Percentiles rank a stretch among this genome's conserved stretches.
Evolutionary conservation across 768 basidiomycete species (phyloP).

Genomic region (Tylopilus plumbeoviolaceoides): DNA sequence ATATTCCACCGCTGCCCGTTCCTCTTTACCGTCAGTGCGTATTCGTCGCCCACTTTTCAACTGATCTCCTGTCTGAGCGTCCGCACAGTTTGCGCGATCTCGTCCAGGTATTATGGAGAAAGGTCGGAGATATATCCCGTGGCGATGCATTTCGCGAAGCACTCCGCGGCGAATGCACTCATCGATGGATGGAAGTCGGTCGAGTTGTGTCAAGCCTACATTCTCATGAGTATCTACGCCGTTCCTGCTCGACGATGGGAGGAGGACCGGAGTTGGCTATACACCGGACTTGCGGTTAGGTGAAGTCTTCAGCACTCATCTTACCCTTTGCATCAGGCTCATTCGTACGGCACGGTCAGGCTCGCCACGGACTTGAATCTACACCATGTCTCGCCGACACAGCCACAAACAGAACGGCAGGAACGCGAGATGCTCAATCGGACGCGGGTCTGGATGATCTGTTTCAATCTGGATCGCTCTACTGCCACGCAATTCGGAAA

Average conservation of each 20-base stretch:
- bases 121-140: conserved; percentile 84
- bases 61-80: background rate
- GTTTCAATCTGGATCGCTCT: conserved; percentile 85
- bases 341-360: conserved; percentile 29
- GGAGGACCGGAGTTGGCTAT: conserved; percentile 87
- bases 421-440: conserved; percentile 84
- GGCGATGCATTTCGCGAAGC: conserved; percentile 86
- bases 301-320: conserved; percentile 18
- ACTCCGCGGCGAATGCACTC: conserved; percentile 74
- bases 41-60: background rate
- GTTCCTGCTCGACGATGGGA: conserved; percentile 84
- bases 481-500: conserved; percentile 88
- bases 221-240: conserved; percentile 79
- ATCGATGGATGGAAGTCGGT: conserved; percentile 83
- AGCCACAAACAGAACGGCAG: conserved; percentile 68
- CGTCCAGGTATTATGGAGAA: conserved; percentile 73
- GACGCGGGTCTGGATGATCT: conserved; percentile 86
- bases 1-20: conserved; percentile 86
- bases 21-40: conserved; percentile 82
- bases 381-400: conserved; percentile 58
- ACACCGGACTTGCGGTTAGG: conserved; percentile 84
- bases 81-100: conserved; percentile 72
- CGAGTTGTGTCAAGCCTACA: conserved; percentile 88
- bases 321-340: background rate
- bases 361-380: conserved; percentile 89